Evolutionary conservation across 2,329 filamentous ascomycete genomes (phyloP), one percentile per base, ranked within the genome.

Genomic region (Pseudogymnoascus pannorum): DNA sequence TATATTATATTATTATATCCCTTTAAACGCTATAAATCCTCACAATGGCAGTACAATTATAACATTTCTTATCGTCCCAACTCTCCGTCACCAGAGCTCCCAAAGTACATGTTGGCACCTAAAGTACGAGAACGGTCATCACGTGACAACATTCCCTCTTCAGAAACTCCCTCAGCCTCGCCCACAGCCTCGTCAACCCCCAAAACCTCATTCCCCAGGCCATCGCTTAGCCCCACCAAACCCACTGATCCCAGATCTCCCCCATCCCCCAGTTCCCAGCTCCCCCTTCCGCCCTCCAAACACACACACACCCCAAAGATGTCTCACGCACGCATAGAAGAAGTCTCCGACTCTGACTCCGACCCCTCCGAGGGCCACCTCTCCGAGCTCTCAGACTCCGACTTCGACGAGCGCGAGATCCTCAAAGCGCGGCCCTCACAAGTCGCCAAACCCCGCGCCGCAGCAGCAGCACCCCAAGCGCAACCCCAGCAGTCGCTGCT

Each of bases 311-410:
- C 63, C 66, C 62, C 63, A 70, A 77, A 65, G 67, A 94, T 95
- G 91, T 89, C 91, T 48, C 87, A 94, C 78, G 86, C 92, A 63
- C 87, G 88, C 64, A 87, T 97, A 75, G 94, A 99, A 82, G 94
- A 97, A 76, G 87, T 97, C 65, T 91, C 87, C 63, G 91, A 95
- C 79, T 86, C 83, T 74, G 88, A 91, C 75, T 80, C 81, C 67
- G 86, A 97, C 77, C 91, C 93, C 60, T 89, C 91, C 66, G 92
- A 96, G 76, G 88, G 87, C 74, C 89, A 94, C 76, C 89, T 92
- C 70, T 77, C 79, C 65, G 85, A 88, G 64, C 33, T 35, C 54
- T 84, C 85, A 67, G 81, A 78, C 57, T 75, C 78, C 42, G 77
- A 84, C 64, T 80, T 80, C 64, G 82, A 85, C 66, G 83, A 85